phyloP scores from a whole-genome alignment of 441 rosid genomes.

The Geranium incanum region DNA sequence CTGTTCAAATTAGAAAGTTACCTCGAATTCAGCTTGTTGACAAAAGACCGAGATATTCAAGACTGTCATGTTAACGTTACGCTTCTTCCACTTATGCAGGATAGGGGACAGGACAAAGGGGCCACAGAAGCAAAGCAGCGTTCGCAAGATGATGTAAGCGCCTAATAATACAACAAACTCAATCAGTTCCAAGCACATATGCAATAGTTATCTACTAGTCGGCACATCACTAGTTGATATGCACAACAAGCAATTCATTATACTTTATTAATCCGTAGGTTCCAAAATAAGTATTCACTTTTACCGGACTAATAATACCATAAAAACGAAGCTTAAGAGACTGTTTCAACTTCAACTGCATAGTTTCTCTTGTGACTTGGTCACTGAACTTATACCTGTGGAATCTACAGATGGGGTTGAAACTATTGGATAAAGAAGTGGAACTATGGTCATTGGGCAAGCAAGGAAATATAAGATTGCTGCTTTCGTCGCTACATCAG shows the following conservation, averaged over 20 bases:
- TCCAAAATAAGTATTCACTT: neutral
- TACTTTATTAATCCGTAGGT: neutral
- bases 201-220: neutral
- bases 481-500: slow-evolving; percentile 8
- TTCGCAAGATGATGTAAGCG: slow-evolving; percentile 52
- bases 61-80: neutral
- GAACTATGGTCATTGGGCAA: neutral
- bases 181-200: neutral
- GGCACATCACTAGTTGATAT: neutral
- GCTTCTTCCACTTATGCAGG: slow-evolving; percentile 19
- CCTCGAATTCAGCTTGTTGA: neutral
- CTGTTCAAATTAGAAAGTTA: neutral
- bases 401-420: slow-evolving; percentile 3
- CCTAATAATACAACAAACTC: neutral
- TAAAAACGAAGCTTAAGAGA: no score
- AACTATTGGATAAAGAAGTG: slow-evolving; percentile 1
- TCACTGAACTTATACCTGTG: neutral
- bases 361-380: neutral
- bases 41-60: neutral
- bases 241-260: neutral
- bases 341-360: neutral
- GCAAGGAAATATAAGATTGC: slow-evolving; percentile 1
- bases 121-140: slow-evolving; percentile 31
- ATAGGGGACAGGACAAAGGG: slow-evolving; percentile 31
- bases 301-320: no score